Conservation (phyloP, 306 rosid genomes). For the Amphicarpaea edgeworthii region DNA sequence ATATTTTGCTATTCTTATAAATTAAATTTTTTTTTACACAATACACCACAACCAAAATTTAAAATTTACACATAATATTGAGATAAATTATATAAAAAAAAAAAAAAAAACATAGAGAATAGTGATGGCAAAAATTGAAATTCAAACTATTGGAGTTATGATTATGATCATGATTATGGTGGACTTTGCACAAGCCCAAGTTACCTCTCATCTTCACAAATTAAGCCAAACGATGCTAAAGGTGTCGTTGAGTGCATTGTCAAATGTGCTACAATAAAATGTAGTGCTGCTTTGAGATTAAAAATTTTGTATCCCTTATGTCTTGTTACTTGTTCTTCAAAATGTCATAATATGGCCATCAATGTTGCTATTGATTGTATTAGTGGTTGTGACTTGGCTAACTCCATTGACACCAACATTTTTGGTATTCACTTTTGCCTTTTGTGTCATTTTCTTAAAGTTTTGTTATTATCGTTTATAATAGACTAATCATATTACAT, state of each 20-base stretch:
- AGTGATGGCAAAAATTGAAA: not conserved
- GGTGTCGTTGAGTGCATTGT: too few relatives aligned
- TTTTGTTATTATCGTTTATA: too few relatives aligned
- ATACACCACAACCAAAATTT: not conserved
- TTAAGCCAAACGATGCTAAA: not conserved
- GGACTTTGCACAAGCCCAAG: not conserved
- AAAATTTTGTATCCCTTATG: not conserved
- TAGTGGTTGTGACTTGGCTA: not conserved
- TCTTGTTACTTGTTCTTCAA: not conserved
- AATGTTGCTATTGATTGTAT: not conserved
- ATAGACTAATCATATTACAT: too few relatives aligned
- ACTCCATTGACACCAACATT: not conserved
- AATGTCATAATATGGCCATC: not conserved
- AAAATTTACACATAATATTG: not conserved
- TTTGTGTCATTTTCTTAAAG: too few relatives aligned
- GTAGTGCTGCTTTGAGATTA: too few relatives aligned
- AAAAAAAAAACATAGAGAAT: not conserved
- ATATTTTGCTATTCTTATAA: too few relatives aligned
- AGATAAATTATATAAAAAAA: too few relatives aligned
- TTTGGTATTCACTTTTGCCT: not conserved
- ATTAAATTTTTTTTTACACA: too few relatives aligned
- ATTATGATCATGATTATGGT: not conserved
- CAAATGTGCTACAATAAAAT: too few relatives aligned
- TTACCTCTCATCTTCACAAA: not conserved
- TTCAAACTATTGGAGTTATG: too few relatives aligned